phyloP scores from a whole-genome alignment of 1,284 basidiomycete genomes.

The Stygiomarasmius scandens region DNA sequence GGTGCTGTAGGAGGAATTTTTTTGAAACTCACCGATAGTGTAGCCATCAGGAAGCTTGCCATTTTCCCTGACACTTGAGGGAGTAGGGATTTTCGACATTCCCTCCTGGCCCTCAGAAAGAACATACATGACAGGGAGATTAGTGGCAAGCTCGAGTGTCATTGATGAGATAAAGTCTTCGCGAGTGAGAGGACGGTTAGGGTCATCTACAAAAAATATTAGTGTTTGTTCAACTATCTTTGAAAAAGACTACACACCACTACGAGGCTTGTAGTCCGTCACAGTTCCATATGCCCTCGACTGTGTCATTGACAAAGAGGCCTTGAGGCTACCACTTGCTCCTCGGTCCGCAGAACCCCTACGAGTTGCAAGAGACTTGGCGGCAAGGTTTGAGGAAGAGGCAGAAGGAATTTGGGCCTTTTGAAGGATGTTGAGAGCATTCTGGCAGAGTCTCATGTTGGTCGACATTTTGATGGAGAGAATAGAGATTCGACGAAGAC shows the following conservation, averaged over 20 bases:
- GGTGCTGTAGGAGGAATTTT: neutral
- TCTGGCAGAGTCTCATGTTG: neutral
- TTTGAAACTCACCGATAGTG: neutral
- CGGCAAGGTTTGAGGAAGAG: neutral
- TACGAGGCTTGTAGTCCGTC: neutral
- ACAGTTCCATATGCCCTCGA: neutral
- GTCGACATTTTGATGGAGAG: neutral
- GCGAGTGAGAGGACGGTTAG: neutral
- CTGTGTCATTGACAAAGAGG: neutral
- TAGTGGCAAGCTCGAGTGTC: neutral
- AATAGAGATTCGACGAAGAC: neutral
- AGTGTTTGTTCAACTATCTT: neutral
- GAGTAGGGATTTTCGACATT: neutral
- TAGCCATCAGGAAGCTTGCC: neutral
- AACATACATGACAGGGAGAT: neutral
- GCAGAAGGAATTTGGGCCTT: neutral
- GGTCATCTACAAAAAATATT: neutral
- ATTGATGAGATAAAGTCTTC: neutral
- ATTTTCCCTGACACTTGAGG: neutral
- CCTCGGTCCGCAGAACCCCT: neutral
- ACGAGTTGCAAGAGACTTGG: neutral
- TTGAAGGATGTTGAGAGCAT: neutral
- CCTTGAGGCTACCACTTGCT: neutral
- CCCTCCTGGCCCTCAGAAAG: neutral
- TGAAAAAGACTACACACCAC: neutral